Evolutionary conservation across 2,329 filamentous ascomycete species (phyloP), one percentile per base, ranked within the genome.

Genomic region (Thermochaetoides dissita): DNA sequence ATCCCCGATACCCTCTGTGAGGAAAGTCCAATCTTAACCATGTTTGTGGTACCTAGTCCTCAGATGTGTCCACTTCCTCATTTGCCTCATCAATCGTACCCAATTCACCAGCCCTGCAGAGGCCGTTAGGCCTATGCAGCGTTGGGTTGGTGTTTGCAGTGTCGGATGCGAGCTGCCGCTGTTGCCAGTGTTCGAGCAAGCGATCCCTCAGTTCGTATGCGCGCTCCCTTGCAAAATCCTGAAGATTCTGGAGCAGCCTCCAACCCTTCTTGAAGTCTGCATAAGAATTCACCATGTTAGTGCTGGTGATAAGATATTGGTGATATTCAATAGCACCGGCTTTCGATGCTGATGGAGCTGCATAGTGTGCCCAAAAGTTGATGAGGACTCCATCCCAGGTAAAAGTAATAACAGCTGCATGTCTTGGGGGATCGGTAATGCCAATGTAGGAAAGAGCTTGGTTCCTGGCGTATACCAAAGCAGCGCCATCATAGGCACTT

Each of bases 321-420:
- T 47, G 45, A 7, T 42, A 47, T 12, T 47, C 38, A 2, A 43
- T 31, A n/a, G 11, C 29, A 6, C 30, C 36, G 24, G 32, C 33
- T 6, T 46, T 34, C 17, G 17, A 3, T 24, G 32, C 17, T 8
- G 39, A 10, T 9, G 17, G n/a, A 3, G 42, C 40, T 6, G 39
- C 42, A 9, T 45, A 43, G 12, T 45, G 45, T 28, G 45, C 34
- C 12, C 34, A 47, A 24, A 45, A 36, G 37, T 45, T 40, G 36
- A 45, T 7, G 8, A 24, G 41, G n/a, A 30, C 44, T 12, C 43
- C 43, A 17, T 48, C 41, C 2, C 36, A 40, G 10, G 43, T 43
- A 29, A 45, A 47, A 7, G 40, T 48, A 0, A 28, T 36, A 34
- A 48, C 29, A 10, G 30, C 24, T 2, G 46, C 43, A 10, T 43